These are phyloP conservation scores for Cercospora sp. DNA, from an alignment of 2,329 filamentous ascomycete genomes.

Conservation along the genomic window DNA sequence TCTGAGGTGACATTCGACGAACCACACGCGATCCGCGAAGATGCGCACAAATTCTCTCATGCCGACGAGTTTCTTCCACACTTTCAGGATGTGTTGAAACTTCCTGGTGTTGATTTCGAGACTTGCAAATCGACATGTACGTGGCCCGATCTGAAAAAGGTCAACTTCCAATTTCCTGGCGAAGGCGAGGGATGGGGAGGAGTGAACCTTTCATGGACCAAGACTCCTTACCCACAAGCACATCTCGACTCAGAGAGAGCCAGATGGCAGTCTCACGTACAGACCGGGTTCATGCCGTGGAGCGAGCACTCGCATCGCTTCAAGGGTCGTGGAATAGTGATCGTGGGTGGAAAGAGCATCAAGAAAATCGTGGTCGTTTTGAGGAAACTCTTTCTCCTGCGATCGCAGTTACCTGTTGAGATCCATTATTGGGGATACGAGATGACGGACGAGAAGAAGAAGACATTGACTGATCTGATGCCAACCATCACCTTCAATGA, in stretches of 20 bases:
- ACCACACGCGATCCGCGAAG: not conserved
- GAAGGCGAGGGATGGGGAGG: constrained; percentile 12
- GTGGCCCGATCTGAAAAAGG: constrained; percentile 15
- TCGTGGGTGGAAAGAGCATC: constrained; percentile 33
- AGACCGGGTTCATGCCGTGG: constrained; percentile 26
- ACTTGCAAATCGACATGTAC: constrained; percentile 15
- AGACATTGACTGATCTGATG: constrained; percentile 25
- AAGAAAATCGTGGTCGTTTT: constrained; percentile 32
- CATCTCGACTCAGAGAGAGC: constrained; percentile 24
- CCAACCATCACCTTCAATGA: constrained; percentile 36
- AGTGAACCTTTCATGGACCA: constrained; percentile 19
- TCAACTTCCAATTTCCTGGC: constrained; percentile 21
- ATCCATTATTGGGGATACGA: constrained; percentile 38
- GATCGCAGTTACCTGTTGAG: constrained; percentile 34
- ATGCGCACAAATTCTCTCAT: constrained; percentile 14
- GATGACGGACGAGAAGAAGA: constrained; percentile 25
- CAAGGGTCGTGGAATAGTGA: constrained; percentile 36
- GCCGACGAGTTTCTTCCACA: constrained; percentile 19
- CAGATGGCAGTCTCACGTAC: constrained; percentile 29
- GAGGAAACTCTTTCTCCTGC: constrained; percentile 22
- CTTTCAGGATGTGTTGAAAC: constrained; percentile 16
- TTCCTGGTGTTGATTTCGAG: constrained; percentile 10
- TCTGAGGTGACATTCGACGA: not conserved
- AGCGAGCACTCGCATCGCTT: constrained; percentile 27
- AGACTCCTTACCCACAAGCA: constrained; percentile 8